Percentiles rank a stretch among this genome's conserved stretches.
These are phyloP conservation scores for Candida ulmi DNA, from an alignment of 805 yeast genomes.

Conservation along the genomic window DNA sequence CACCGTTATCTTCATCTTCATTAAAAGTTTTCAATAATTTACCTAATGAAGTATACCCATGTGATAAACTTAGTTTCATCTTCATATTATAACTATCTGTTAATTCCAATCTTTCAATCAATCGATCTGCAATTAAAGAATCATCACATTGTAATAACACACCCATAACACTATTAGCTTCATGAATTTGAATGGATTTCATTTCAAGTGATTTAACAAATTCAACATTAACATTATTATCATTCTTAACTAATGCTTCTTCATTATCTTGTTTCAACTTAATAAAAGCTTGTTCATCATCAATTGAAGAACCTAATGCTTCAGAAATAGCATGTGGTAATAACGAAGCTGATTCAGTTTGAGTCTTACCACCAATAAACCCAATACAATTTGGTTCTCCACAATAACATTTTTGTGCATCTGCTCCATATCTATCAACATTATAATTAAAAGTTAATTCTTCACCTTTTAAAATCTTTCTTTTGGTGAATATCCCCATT, in stretches of 20 bases:
- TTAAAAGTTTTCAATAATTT: conserved; percentile 42
- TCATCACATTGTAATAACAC: conserved; percentile 77
- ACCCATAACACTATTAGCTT: conserved; percentile 75
- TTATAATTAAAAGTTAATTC: conserved; percentile 82
- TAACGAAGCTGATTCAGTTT: conserved; percentile 82
- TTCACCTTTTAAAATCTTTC: conserved; percentile 69
- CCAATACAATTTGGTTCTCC: conserved; percentile 92
- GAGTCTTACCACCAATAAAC: conserved; percentile 93
- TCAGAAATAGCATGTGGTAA: conserved; percentile 80
- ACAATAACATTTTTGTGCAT: conserved; percentile 90
- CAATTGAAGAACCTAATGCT: conserved; percentile 72
- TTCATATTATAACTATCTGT: conserved; percentile 48
- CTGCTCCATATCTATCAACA: conserved; percentile 94
- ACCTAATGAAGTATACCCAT: conserved; percentile 79
- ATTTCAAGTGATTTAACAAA: conserved; percentile 58
- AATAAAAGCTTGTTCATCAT: conserved; percentile 68
- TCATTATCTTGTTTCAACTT: conserved; percentile 48
- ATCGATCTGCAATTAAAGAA: conserved; percentile 50
- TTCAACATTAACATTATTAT: conserved; percentile 54
- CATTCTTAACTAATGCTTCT: conserved; percentile 43
- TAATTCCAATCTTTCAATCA: conserved; percentile 60
- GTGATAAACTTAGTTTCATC: conserved; percentile 62
- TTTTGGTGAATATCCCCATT: conserved; percentile 92
- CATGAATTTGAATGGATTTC: conserved; percentile 41
- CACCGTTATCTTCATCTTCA: conserved; percentile 8